phyloP scores from a whole-genome alignment of 192 early-diverging fungal genomes.

The Martensiomyces pterosporus region DNA sequence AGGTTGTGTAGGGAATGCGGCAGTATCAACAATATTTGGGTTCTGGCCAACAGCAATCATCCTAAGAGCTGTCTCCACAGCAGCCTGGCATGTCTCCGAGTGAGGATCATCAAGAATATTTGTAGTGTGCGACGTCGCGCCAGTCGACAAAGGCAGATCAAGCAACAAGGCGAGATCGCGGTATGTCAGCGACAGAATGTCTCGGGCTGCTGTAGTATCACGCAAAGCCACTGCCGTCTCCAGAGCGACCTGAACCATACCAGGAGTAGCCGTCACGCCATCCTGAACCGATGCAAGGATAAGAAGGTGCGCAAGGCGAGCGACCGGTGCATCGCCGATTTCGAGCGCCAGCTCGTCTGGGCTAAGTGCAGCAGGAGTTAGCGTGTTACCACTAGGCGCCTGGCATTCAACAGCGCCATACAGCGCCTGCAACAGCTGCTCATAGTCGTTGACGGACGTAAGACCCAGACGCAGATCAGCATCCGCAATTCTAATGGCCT shows the following conservation, averaged over 20 bases:
- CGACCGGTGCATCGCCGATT: conserved; percentile 5
- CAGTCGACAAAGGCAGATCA: conserved; percentile 7
- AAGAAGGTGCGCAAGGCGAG: conserved; percentile 20
- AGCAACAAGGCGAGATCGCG: conserved; percentile 21
- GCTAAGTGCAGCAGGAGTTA: not conserved
- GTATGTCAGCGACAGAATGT: conserved; percentile 22
- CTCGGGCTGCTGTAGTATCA: conserved; percentile 29
- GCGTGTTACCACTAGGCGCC: conserved; percentile 20
- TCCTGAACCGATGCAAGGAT: conserved; percentile 26
- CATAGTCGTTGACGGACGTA: conserved; percentile 10
- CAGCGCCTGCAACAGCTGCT: conserved; percentile 7
- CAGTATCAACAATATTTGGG: conserved; percentile 6
- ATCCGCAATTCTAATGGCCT: not conserved
- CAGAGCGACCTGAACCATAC: conserved; percentile 12
- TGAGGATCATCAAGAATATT: conserved; percentile 6
- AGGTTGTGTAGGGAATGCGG: not conserved
- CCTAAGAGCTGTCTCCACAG: conserved; percentile 14
- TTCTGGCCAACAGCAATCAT: conserved; percentile 20
- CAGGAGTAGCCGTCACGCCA: not conserved
- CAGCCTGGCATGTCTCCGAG: not conserved
- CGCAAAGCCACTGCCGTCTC: conserved; percentile 4
- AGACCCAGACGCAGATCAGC: conserved; percentile 11
- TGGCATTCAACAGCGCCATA: not conserved
- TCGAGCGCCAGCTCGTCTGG: conserved; percentile 12
- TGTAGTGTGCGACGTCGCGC: not conserved